phyloP scores from a whole-genome alignment of 805 yeast species.

The Nakazawaea populi region DNA sequence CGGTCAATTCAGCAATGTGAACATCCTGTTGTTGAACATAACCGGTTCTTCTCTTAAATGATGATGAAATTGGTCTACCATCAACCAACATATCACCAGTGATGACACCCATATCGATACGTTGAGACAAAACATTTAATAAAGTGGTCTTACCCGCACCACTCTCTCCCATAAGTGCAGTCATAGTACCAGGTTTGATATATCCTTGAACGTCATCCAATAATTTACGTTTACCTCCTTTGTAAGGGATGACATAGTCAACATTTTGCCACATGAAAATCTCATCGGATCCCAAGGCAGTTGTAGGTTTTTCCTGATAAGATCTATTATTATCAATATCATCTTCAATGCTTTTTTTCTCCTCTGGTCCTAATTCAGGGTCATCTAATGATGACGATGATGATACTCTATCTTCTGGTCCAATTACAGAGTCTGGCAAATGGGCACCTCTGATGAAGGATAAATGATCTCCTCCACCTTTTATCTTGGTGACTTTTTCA shows the following conservation, averaged over 20 bases:
- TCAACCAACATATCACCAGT: constrained; percentile 44
- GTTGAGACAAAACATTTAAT: constrained; percentile 38
- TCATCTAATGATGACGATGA: background rate
- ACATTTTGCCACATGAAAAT: constrained; percentile 18
- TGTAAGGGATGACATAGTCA: constrained; percentile 18
- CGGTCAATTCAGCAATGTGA: constrained; percentile 39
- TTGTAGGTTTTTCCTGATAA: background rate
- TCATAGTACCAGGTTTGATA: constrained; percentile 33
- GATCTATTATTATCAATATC: constrained; percentile 7
- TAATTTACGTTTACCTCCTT: constrained; percentile 17
- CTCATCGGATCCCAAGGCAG: constrained; percentile 10
- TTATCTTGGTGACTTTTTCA: constrained; percentile 19
- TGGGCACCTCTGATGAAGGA: constrained; percentile 36
- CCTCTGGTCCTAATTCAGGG: constrained; percentile 17
- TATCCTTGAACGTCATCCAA: constrained; percentile 22
- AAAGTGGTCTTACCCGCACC: constrained; percentile 49
- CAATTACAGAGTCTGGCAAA: constrained; percentile 18
- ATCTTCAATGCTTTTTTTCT: constrained; percentile 11
- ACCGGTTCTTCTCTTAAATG: constrained; percentile 41
- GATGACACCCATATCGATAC: constrained; percentile 39
- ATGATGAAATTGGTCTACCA: constrained; percentile 32
- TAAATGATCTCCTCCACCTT: constrained; percentile 26
- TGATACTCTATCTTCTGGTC: constrained; percentile 22
- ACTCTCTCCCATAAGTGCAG: constrained; percentile 42
- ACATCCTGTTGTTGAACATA: constrained; percentile 51